phyloP scores from a whole-genome alignment of 768 basidiomycete species.

The Lactifluus rugatus region DNA sequence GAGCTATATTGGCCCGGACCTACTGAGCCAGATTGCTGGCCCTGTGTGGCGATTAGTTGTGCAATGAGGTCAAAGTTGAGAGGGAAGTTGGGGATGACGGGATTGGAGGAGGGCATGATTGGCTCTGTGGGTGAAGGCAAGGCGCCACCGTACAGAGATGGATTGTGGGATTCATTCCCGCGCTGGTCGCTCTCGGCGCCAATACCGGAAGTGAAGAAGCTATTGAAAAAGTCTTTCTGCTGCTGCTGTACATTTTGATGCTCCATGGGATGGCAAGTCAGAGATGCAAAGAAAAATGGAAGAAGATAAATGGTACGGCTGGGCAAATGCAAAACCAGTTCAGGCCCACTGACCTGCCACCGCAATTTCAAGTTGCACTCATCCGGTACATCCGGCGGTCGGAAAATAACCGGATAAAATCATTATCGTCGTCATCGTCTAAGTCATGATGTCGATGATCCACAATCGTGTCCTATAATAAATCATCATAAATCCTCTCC shows the following conservation, averaged over 20 bases:
- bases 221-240: slow-evolving; percentile 25
- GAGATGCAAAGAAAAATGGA: background rate
- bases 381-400: background rate
- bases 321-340: background rate
- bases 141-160: slow-evolving; percentile 18
- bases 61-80: slow-evolving; percentile 41
- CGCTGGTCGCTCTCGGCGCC: slow-evolving; percentile 13
- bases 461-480: background rate
- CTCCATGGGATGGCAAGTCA: slow-evolving; percentile 9
- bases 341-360: background rate
- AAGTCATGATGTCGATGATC: no score
- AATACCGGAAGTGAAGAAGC: slow-evolving; percentile 22
- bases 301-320: background rate
- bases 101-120: slow-evolving; percentile 17
- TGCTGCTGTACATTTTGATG: slow-evolving; percentile 18
- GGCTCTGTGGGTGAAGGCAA: slow-evolving; percentile 9
- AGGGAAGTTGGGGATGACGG: slow-evolving; percentile 19
- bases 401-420: slow-evolving; percentile 4
- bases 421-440: no score
- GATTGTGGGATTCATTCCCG: slow-evolving; percentile 17
- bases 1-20: slow-evolving; percentile 27
- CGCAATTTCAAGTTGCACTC: background rate
- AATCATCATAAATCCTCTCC: background rate
- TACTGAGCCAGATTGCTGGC: slow-evolving; percentile 19
- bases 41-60: slow-evolving; percentile 44